These are phyloP conservation scores for Blastobotrys proliferans DNA, from an alignment of 1,139 yeast species.

Conservation along the genomic window DNA sequence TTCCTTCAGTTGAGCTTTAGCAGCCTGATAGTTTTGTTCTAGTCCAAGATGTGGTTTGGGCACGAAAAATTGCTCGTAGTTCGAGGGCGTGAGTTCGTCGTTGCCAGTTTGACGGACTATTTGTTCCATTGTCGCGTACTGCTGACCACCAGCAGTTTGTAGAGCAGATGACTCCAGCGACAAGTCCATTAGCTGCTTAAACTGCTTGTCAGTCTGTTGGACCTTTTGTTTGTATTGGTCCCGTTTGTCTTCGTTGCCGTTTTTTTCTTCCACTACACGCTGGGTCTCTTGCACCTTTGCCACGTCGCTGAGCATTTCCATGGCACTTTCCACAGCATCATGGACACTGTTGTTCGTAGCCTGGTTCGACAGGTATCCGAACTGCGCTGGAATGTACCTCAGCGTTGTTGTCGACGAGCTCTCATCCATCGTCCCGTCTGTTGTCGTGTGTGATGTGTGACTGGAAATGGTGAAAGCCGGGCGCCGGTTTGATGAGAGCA, in stretches of 20 bases:
- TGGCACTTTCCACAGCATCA: neutral
- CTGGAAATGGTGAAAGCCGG: no score
- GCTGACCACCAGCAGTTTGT: conserved; percentile 1
- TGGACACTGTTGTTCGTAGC: neutral
- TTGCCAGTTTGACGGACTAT: no score
- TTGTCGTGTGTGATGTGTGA: no score
- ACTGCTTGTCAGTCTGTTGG: conserved; percentile 5
- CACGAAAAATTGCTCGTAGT: neutral
- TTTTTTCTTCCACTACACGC: neutral
- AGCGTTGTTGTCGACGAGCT: neutral
- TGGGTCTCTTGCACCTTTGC: conserved; percentile 5
- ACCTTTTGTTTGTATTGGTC: neutral
- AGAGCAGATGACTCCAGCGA: neutral
- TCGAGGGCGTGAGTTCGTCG: neutral
- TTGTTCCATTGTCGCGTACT: no score
- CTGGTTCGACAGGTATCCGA: neutral
- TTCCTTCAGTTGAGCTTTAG: neutral
- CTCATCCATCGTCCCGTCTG: no score
- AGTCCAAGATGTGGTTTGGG: neutral
- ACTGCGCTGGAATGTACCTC: neutral
- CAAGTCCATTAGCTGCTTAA: conserved; percentile 1
- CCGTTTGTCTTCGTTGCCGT: neutral
- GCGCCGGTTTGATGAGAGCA: no score
- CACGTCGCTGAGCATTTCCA: neutral
- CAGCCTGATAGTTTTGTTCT: neutral